Conservation (phyloP, 108 stramenopile genomes). For the Heterococcus sp. region DNA sequence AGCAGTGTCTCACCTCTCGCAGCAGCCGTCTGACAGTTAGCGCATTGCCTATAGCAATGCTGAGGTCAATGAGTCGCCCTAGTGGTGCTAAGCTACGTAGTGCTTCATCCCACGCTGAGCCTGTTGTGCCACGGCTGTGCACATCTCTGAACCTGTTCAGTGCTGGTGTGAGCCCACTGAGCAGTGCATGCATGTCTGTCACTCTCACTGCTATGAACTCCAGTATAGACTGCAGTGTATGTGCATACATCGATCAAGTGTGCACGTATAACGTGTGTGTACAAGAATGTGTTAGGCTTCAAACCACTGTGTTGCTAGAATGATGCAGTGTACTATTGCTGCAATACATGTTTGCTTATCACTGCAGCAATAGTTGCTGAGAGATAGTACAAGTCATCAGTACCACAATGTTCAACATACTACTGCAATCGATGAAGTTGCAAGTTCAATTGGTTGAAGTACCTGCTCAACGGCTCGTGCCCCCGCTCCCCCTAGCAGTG, state of each 20-base stretch:
- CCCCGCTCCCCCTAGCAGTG: neutral
- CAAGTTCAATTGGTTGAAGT: no score
- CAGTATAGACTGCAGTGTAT: neutral
- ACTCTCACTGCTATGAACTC: neutral
- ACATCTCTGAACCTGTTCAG: neutral
- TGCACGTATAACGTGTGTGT: no score
- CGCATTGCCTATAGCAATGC: neutral
- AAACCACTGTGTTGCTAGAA: no score
- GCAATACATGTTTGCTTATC: no score
- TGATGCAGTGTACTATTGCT: no score
- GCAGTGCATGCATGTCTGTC: neutral
- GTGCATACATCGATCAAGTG: no score
- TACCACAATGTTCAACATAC: no score
- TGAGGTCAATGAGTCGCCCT: neutral
- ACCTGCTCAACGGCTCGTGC: neutral
- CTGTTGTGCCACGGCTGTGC: neutral
- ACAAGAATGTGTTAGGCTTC: no score
- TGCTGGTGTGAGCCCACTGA: neutral
- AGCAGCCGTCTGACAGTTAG: neutral
- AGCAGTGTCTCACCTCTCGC: neutral
- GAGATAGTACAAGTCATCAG: no score
- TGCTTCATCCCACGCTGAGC: neutral
- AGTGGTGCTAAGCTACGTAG: neutral
- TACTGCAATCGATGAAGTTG: no score
- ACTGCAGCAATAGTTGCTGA: no score